phyloP scores from a whole-genome alignment of 768 basidiomycete genomes.

The Gautieria morchelliformis region DNA sequence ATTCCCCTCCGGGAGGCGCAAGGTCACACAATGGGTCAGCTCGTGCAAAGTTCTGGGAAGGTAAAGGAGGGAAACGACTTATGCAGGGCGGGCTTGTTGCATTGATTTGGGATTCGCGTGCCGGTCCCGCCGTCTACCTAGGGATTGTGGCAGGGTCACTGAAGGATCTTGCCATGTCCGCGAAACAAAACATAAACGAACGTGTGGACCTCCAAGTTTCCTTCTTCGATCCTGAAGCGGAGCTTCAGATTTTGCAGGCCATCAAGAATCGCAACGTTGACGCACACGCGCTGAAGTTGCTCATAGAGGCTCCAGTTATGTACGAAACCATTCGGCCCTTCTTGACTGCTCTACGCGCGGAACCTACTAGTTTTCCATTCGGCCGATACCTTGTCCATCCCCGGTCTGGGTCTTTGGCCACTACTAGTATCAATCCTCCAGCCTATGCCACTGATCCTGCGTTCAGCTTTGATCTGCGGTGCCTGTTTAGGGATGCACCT shows the following conservation, averaged over 20 bases:
- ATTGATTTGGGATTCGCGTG: constrained; percentile 36
- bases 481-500: constrained; percentile 36
- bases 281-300: constrained; percentile 17
- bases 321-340: constrained; percentile 63
- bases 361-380: constrained; percentile 52
- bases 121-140: constrained; percentile 36
- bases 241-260: constrained; percentile 34
- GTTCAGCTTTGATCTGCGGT: constrained; percentile 48
- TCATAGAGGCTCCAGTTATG: constrained; percentile 58
- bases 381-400: constrained; percentile 34
- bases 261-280: constrained; percentile 15
- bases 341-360: constrained; percentile 43
- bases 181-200: constrained; percentile 19
- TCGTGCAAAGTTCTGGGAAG: constrained; percentile 53
- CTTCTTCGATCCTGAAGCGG: constrained; percentile 55
- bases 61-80: constrained; percentile 46
- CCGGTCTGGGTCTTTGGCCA: constrained; percentile 24
- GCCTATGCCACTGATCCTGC: constrained; percentile 42
- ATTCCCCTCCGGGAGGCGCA: constrained; percentile 49
- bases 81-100: constrained; percentile 56
- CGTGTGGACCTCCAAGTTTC: constrained; percentile 38
- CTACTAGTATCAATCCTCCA: constrained; percentile 37
- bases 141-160: constrained; percentile 38
- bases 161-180: constrained; percentile 37
- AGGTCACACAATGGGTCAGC: constrained; percentile 27